A percentile compares a stretch with the other conserved stretches of the same genome.
Conservation (phyloP, 305 asterid species). For the Ilex paraguariensis region DNA sequence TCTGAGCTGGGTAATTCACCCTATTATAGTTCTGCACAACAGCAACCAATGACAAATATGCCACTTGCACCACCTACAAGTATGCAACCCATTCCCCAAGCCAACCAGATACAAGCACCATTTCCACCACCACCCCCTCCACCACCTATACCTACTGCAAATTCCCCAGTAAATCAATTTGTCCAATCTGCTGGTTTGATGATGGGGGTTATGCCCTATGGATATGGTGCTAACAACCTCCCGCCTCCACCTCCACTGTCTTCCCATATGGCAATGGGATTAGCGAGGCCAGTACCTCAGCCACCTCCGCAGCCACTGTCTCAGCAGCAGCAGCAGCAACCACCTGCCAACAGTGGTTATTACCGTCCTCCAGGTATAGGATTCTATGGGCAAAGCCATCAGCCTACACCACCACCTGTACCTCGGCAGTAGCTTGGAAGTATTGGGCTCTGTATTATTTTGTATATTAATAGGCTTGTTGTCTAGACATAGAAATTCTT, state of each 20-base stretch:
- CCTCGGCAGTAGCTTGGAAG: constrained; percentile 49
- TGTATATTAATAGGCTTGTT: constrained; percentile 43
- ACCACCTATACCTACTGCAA: constrained; percentile 44
- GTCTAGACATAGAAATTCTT: constrained; percentile 19
- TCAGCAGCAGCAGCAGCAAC: constrained; percentile 36
- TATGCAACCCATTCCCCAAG: constrained; percentile 31
- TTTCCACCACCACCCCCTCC: constrained; percentile 63
- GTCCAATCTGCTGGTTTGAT: constrained; percentile 42
- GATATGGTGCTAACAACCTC: constrained; percentile 48
- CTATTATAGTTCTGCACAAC: constrained; percentile 36
- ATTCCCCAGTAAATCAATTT: constrained; percentile 41
- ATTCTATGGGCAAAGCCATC: constrained; percentile 78
- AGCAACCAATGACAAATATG: constrained; percentile 36
- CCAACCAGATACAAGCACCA: constrained; percentile 49
- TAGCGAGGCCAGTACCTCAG: constrained; percentile 46
- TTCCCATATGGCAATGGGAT: constrained; percentile 37
- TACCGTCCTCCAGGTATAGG: constrained; percentile 76
- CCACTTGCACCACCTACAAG: constrained; percentile 33
- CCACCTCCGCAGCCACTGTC: constrained; percentile 46
- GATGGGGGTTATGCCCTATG: constrained; percentile 55
- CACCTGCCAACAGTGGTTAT: constrained; percentile 48
- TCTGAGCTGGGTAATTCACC: constrained; percentile 41
- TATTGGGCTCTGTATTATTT: constrained; percentile 24
- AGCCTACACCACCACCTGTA: constrained; percentile 65
- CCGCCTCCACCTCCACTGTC: constrained; percentile 38